Base-by-base conservation (phyloP, 495 filamentous ascomycete species). In the Melanomma pulvis-pyrius region DNA sequence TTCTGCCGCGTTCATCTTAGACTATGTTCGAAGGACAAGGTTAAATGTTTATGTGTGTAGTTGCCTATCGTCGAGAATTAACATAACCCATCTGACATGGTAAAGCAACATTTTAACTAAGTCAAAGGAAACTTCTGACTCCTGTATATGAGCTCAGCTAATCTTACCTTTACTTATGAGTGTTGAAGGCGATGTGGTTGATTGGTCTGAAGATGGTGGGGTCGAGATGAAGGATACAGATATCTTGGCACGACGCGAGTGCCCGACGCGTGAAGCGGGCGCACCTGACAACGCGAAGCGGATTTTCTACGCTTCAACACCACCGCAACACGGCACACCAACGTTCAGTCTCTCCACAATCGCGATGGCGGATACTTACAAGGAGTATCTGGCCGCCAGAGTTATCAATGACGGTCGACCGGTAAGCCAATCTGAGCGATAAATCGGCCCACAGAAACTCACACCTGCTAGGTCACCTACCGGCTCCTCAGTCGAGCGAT, bases 331-430 rank as follows among this genome's bases (percentile, higher is more conserved):
- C 24, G 53, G 58, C 50, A 62, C 49, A 3, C 51, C 56, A 21
- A 9, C 9, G 28, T 47, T 12, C 51, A 32, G 63, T 66, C 64
- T 58, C 13, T 1, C 54, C 47, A 41, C 50, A 29, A 22, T 25
- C 46, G 71, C 17, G n/a, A 86, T 86, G 83, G 79, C 81, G 7
- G 70, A 80, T 26, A 84, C 88, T 65, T 89, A 89, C 72, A 87
- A 82, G 67, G 84, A 82, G 44, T 93, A 86, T 73, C 81, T 97
- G 21, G 89, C 89, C 5, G 85, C 87, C 59, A 84, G 83, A 74
- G 85, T 97, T 46, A 80, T 96, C 72, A 88, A 84, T 67, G 92
- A 96, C 73, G 84, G 86, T 52, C 86, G 85, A 60, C 81, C 89
- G 65, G 92, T 93, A 79, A 63, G 87, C 75, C 19, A 30, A 1